Conservation (phyloP, 768 basidiomycete genomes). For the Trametes coccinea region DNA sequence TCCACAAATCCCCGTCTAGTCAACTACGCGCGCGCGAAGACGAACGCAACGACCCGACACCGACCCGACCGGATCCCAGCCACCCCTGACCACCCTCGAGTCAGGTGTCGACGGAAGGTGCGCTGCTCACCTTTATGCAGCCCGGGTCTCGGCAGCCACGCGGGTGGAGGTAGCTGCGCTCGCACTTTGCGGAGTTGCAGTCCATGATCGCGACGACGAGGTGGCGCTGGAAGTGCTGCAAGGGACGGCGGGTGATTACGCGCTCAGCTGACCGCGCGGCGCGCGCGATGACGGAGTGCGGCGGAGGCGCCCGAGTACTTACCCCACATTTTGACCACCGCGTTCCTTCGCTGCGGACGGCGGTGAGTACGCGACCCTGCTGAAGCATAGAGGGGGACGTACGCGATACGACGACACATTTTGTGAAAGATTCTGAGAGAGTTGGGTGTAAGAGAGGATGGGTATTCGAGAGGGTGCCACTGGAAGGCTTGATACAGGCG, state of each 20-base stretch:
- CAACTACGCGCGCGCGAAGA: not conserved
- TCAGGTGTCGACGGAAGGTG: not conserved
- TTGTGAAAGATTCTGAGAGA: not conserved
- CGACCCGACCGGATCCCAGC: too few relatives aligned
- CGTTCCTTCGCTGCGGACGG: conserved; percentile 64
- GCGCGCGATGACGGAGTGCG: conserved; percentile 2
- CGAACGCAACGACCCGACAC: too few relatives aligned
- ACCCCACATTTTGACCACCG: conserved; percentile 74
- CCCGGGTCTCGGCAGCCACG: conserved; percentile 51
- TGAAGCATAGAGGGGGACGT: conserved; percentile 35
- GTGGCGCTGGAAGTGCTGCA: conserved; percentile 79
- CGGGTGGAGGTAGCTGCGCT: conserved; percentile 62
- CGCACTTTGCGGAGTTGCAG: conserved; percentile 65
- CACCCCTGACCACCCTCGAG: not conserved
- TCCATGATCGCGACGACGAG: conserved; percentile 72
- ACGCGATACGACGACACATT: conserved; percentile 83
- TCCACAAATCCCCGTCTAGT: not conserved
- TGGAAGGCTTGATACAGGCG: not conserved
- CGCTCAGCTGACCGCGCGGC: conserved; percentile 21
- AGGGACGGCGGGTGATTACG: not conserved
- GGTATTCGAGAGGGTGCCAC: conserved; percentile 6
- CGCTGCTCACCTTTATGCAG: conserved; percentile 56
- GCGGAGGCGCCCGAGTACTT: conserved; percentile 23
- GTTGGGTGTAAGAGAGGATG: not conserved
- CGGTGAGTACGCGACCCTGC: conserved; percentile 15